Evolutionary conservation across 1,284 basidiomycete genomes (phyloP).

Genomic region (Phylloboletellus chloephorus): DNA sequence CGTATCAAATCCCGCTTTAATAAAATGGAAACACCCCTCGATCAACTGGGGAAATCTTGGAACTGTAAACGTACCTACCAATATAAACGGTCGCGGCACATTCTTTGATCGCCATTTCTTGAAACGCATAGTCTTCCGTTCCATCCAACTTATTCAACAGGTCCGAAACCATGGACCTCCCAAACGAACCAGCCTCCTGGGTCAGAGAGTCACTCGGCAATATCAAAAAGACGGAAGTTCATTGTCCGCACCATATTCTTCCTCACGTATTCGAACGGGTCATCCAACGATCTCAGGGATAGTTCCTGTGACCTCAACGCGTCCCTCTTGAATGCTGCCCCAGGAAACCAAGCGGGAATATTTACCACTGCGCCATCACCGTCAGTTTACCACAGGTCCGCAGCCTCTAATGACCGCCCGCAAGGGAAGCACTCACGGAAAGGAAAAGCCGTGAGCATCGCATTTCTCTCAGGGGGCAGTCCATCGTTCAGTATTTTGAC

Average conservation of each 20-base stretch:
- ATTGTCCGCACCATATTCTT: constrained; percentile 23
- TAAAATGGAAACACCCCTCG: neutral
- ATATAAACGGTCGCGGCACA: constrained; percentile 31
- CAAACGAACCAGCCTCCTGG: constrained; percentile 26
- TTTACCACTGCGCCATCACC: constrained; percentile 17
- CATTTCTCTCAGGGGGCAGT: constrained; percentile 26
- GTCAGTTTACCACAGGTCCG: constrained; percentile 2
- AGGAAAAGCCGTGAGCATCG: constrained; percentile 30
- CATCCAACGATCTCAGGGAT: constrained; percentile 19
- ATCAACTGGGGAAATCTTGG: neutral
- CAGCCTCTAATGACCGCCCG: neutral
- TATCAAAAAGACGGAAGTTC: neutral
- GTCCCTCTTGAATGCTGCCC: constrained; percentile 26
- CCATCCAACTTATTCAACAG: constrained; percentile 19
- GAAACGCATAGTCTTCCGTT: constrained; percentile 9
- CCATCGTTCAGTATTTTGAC: constrained; percentile 22
- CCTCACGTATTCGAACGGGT: constrained; percentile 27
- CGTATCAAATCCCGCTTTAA: constrained; percentile 26
- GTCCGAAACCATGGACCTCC: constrained; percentile 30
- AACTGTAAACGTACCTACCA: constrained; percentile 11
- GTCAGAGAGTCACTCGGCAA: constrained; percentile 3
- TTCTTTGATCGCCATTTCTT: constrained; percentile 26
- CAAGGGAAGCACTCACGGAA: constrained; percentile 19
- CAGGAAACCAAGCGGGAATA: constrained; percentile 29
- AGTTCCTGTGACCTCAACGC: constrained; percentile 28